Conservation (phyloP, 2,329 filamentous ascomycete species). For the Immersiporthe knoxdaviesiana region DNA sequence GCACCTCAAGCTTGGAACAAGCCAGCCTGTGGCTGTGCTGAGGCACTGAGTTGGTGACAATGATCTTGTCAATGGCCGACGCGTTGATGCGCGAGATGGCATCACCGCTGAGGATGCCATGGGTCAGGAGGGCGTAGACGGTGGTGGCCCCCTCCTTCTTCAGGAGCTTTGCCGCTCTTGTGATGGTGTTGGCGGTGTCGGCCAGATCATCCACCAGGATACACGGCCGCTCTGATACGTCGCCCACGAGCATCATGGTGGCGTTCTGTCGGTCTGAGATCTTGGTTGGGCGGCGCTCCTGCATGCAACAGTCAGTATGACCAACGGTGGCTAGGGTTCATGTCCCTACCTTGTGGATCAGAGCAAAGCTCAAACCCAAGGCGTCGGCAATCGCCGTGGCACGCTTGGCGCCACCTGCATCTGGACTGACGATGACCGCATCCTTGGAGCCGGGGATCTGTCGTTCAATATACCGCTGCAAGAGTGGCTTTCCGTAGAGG, state of each 20-base stretch:
- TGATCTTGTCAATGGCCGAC: conserved; percentile 87
- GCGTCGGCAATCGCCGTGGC: conserved; percentile 94
- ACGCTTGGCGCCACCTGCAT: conserved; percentile 94
- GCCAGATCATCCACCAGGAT: conserved; percentile 94
- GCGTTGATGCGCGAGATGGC: conserved; percentile 93
- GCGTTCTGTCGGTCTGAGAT: conserved; percentile 89
- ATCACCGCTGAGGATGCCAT: conserved; percentile 93
- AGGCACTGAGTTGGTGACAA: conserved; percentile 94
- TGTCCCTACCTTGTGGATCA: conserved; percentile 85
- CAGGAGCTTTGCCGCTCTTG: conserved; percentile 91
- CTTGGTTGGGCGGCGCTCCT: conserved; percentile 87
- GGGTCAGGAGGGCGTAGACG: conserved; percentile 90
- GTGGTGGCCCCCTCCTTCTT: conserved; percentile 93
- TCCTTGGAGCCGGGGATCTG: conserved; percentile 77
- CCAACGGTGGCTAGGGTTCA: background rate
- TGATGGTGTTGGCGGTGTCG: conserved; percentile 97
- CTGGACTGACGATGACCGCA: conserved; percentile 91
- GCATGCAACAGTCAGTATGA: conserved; percentile 31
- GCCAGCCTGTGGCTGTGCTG: conserved; percentile 77
- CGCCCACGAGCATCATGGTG: conserved; percentile 93
- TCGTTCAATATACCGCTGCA: conserved; percentile 74
- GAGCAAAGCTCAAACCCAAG: conserved; percentile 90
- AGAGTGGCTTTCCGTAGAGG: conserved; percentile 80
- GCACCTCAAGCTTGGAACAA: conserved; percentile 87
- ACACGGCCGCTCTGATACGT: conserved; percentile 73